Evolutionary conservation across 2,329 filamentous ascomycete species (phyloP).

Genomic region (Xylaria sp.): DNA sequence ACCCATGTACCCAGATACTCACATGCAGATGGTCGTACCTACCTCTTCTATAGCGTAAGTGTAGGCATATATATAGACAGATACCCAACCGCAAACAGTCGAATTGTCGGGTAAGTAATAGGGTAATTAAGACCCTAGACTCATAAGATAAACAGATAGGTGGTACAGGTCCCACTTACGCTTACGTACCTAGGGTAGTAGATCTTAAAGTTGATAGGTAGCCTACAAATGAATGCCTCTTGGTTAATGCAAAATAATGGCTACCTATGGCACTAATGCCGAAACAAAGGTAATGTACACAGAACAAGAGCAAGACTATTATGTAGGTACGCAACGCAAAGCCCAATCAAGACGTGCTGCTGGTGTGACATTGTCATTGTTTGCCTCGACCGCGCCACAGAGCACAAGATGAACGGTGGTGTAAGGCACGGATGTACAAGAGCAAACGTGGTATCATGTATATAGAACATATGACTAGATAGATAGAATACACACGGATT

Average conservation of each 20-base stretch:
- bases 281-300: background rate
- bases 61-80: background rate
- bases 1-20: background rate
- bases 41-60: background rate
- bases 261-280: background rate
- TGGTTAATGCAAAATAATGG: background rate
- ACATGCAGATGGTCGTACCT: too few species aligned
- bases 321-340: background rate
- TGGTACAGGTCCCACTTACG: too few species aligned
- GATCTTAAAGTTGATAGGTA: too few species aligned
- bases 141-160: background rate
- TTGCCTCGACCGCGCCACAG: background rate
- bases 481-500: conserved; percentile 33
- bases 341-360: background rate
- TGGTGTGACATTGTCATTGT: background rate
- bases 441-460: conserved; percentile 27
- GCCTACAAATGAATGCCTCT: background rate
- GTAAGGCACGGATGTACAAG: background rate
- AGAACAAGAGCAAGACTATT: background rate
- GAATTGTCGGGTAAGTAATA: too few species aligned
- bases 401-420: background rate
- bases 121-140: too few species aligned
- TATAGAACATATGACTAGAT: conserved; percentile 26
- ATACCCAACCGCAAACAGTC: too few species aligned
- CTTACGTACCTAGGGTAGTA: too few species aligned